Base-by-base conservation (phyloP, 306 rosid genomes). In the Vachellia pachyceras region DNA sequence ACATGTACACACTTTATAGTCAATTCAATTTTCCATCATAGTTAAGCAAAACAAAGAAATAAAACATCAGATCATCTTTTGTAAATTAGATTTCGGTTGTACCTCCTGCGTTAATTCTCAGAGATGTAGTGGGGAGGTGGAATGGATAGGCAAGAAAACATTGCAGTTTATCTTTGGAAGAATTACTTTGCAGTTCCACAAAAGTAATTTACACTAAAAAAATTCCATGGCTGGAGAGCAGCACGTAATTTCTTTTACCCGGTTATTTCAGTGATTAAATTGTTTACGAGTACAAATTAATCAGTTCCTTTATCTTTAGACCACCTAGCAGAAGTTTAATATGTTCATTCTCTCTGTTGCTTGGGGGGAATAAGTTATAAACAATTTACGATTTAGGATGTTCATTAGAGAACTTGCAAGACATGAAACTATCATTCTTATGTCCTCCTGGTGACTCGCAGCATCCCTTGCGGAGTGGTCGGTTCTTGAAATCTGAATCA, bases 11-110 rank as follows among this genome's bases (percentile, higher is more conserved):
- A 73, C 77, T 87, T 49, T 14, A 49, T 72, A 85, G 84, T 86
- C 90, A 82, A 77, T 79, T 82, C 78, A 87, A 79, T 91, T 89
- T 88, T 82, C 80, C 75, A 78, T 79, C 82, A 78, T 78, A 77
- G 90, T 72, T 45, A 47, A 22, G 2, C 15, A 10, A 22, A 2
- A 18, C 1, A 22, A 58, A 78, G 78, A 73, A 79, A 14, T 65
- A 36, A 64, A 61, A 25, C 40, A 29, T 61, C 13, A 15, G n/a
- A 61, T 29, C 41, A 29, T n/a, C 77, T 87, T 58, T 67, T 67
- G 82, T 69, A 76, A 82, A 72, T 69, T 47, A 55, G 5, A 20
- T 10, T 41, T 4, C 35, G 73, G 44, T 57, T 78, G 71, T 47
- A 41, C 84, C 75, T 80, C 49, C 77, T 79, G 72, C 77, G 65